Evolutionary conservation across 1,139 yeast genomes (phyloP).

Genomic region (Lodderomyces orthopsilosis): DNA sequence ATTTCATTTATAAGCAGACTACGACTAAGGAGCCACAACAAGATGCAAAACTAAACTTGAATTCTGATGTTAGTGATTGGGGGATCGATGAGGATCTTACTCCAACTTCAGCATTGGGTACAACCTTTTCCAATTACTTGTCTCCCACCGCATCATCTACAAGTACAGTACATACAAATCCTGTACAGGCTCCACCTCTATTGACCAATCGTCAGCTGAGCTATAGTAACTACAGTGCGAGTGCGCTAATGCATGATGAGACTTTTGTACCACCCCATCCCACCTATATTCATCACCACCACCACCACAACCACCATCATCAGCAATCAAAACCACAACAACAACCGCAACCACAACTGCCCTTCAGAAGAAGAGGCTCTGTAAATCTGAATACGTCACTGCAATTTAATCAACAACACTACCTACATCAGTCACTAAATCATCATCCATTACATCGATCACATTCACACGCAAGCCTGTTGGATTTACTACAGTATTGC

Average conservation of each 20-base stretch:
- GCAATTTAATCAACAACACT: background rate
- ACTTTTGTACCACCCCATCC: constrained; percentile 3
- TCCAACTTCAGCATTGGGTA: constrained; percentile 6
- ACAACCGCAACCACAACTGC: background rate
- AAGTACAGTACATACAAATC: constrained; percentile 3
- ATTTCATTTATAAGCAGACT: constrained; percentile 8
- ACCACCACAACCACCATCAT: background rate
- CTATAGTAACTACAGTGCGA: background rate
- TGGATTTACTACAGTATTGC: constrained; percentile 8
- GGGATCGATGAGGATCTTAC: constrained; percentile 36
- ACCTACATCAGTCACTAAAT: background rate
- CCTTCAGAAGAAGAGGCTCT: constrained; percentile 4
- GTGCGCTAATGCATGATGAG: background rate
- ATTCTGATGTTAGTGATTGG: constrained; percentile 37
- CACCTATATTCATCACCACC: background rate
- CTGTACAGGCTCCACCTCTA: constrained; percentile 6
- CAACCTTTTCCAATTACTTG: constrained; percentile 17
- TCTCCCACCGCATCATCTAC: constrained; percentile 13
- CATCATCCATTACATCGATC: constrained; percentile 2
- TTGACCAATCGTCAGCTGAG: constrained; percentile 4
- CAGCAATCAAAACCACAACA: background rate
- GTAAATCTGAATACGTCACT: constrained; percentile 2
- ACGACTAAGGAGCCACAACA: constrained; percentile 1
- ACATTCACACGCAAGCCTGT: constrained; percentile 1
- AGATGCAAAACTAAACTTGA: background rate